Evolutionary conservation across 2,329 filamentous ascomycete genomes (phyloP), one percentile per base, ranked within the genome.

Genomic region (Talaromyces sp.): DNA sequence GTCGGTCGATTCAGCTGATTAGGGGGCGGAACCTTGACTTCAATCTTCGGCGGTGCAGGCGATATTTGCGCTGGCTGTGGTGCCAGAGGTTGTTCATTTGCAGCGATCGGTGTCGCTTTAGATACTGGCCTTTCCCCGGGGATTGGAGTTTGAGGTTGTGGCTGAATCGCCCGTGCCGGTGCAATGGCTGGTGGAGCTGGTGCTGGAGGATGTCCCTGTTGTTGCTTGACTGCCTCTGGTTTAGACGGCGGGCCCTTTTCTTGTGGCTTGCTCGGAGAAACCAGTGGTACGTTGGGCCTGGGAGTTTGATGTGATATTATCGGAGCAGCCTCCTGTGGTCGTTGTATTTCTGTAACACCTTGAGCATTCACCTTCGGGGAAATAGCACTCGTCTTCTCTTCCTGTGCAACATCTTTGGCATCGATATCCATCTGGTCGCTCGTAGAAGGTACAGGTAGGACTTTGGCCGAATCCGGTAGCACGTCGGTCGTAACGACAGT

Each of bases 361-460:
- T 33, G 25, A 19, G 49, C 19, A 13, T 42, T 49, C 25, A 52
- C 51, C 3, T 30, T 27, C 17, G 56, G n/a, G 22, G 60, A 42
- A n/a, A 42, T 55, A 28, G 42, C 56, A 17, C 25, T 44, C 3
- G 39, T 32, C 28, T 62, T 60, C 42, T 64, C 61, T 36, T 61
- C 44, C 11, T 63, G 47, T 42, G 55, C 63, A 39, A 65, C 59
- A 61, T 69, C 68, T 61, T 71, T 71, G 17, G 66, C 63, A 63
- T 72, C 71, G 54, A 73, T 33, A 54, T 71, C 67, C 70, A 70
- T 71, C 11, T 66, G 65, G 44, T 72, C 69, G 39, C 30, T 55
- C 10, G n/a, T 49, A 22, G 66, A 65, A 42, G 36, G 52, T 42
- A 60, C 64, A 42, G 64, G 57, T 42, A 62, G 63, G 8, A 47